A percentile compares a stretch with the other conserved stretches of the same genome.
Evolutionary conservation across 2,329 filamentous ascomycete genomes (phyloP).

Genomic region (Beauveria australis): DNA sequence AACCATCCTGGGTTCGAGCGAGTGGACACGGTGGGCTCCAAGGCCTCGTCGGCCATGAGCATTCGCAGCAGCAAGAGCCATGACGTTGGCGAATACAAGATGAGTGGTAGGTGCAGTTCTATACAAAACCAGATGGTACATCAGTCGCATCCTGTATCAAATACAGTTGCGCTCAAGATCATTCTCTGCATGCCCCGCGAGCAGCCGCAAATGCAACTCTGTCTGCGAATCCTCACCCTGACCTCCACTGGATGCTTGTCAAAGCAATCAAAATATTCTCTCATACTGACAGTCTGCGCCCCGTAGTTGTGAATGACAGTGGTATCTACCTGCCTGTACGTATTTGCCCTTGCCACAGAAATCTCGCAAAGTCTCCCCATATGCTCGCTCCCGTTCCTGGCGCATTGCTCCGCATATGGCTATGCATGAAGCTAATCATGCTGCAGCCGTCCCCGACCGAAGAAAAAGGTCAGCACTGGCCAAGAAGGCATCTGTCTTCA

Average conservation of each 20-base stretch:
- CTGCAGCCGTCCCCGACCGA: conserved; percentile 76
- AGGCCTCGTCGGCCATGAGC: conserved; percentile 53
- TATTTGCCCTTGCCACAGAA: not conserved
- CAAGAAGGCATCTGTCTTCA: conserved; percentile 42
- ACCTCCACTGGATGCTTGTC: not conserved
- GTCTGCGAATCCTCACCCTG: not conserved
- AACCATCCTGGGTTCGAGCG: conserved; percentile 45
- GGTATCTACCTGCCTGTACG: conserved; percentile 88
- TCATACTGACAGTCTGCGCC: conserved; percentile 15
- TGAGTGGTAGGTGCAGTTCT: conserved; percentile 56
- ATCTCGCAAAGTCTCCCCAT: not conserved
- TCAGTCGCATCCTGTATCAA: not conserved
- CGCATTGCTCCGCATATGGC: not conserved
- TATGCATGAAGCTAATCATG: conserved; percentile 8
- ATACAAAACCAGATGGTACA: not conserved
- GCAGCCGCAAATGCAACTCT: not conserved
- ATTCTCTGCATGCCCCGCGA: not conserved
- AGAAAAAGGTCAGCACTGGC: conserved; percentile 69
- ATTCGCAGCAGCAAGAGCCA: conserved; percentile 52
- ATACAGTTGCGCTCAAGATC: not conserved
- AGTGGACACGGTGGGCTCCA: conserved; percentile 55
- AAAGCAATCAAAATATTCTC: not conserved
- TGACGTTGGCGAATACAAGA: conserved; percentile 67
- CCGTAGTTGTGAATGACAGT: conserved; percentile 84
- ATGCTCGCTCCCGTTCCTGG: not conserved